Base-by-base conservation (phyloP, 2,329 filamentous ascomycete genomes). In the Plectosphaerella cucumerina region DNA sequence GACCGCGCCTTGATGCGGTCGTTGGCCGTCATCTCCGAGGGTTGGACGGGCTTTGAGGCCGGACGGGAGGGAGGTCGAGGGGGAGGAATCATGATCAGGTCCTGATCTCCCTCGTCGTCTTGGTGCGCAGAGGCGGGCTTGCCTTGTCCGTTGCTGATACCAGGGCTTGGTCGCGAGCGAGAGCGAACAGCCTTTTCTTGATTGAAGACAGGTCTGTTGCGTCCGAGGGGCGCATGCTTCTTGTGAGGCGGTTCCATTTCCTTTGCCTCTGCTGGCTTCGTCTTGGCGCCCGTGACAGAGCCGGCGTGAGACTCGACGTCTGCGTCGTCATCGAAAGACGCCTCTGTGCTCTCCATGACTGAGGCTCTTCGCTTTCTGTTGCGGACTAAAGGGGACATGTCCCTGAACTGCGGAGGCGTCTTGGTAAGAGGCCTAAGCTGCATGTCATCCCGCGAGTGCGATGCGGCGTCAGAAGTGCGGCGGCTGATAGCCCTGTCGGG, bases 171-270 rank as follows among this genome's bases (percentile, higher is more conserved):
- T 31, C 26, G 26, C 21, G 44, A 35, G 5, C 15, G 44, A n/a
- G 44, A 31, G 12, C 44, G 6, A 50, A 21, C n/a, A 23, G 50
- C 44, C n/a, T 50, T 42, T 34, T 31, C 6, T 2, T 8, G 26
- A 31, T 10, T 31, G 26, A 10, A 10, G 26, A 31, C 12, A 8
- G 26, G 12, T 9, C 26, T 8, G 8, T 5, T 11, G 26, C 26
- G 26, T 31, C 26, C 12, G 3, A 11, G 26, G 26, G 26, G 26
- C 26, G 26, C 12, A 4, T 31, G 26, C 26, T 31, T 31, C 26
- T 31, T 31, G 26, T 11, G 26, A 31, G 26, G 26, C 12, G 26
- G 26, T 11, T 31, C 26, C 26, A 31, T 31, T 60, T 56, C 26
- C 26, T 31, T 11, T 31, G 26, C 26, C 26, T 31, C 26, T 31